Base-by-base conservation (phyloP, 2,329 filamentous ascomycete species). In the Diplodia corticola region DNA sequence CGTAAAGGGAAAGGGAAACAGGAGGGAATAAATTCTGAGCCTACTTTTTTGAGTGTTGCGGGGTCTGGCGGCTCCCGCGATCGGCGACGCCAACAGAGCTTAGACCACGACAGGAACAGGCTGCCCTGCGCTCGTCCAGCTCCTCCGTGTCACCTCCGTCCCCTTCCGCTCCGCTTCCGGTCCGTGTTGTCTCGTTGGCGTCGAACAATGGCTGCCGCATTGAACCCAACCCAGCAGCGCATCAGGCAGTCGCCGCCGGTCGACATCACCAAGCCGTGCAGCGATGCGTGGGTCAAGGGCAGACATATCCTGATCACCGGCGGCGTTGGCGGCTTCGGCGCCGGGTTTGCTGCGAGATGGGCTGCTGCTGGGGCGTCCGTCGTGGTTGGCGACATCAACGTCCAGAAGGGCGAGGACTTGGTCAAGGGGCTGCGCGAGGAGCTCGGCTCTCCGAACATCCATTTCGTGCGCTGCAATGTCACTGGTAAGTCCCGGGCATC, bases 381-480 rank as follows among this genome's bases (percentile, higher is more conserved):
- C 54, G 80, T 89, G 69, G 80, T 91, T 46, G 88, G 87, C 49
- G 89, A 91, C 74, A 78, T 91, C 71, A 84, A 86, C 71, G 80
- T 83, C 66, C 69, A 75, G 20, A 80, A 79, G 10, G 88, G 88
- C 26, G 81, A 86, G 69, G 75, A 79, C 24, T 79, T 91, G 26
- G 82, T 86, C 9, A 73, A 72, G 67, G 79, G 20, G 20, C 48
- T 68, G 22, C 51, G 61, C 5, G 22, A 66, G 59, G 40, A 67
- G 15, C 65, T 64, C 17, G 78, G 74, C 22, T 81, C 78, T 66
- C 69, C 76, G 60, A 77, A 82, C 28, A 83, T 86, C 67, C 79
- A 84, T 71, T 89, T 85, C 73, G 77, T 87, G 61, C 80, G 84
- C 70, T 89, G 86, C 79, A 85, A 91, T 76, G 88, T 91, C 10